These are phyloP conservation scores for Cyclanthera cordifolia DNA, from an alignment of 306 rosid genomes.

Conservation along the genomic window DNA sequence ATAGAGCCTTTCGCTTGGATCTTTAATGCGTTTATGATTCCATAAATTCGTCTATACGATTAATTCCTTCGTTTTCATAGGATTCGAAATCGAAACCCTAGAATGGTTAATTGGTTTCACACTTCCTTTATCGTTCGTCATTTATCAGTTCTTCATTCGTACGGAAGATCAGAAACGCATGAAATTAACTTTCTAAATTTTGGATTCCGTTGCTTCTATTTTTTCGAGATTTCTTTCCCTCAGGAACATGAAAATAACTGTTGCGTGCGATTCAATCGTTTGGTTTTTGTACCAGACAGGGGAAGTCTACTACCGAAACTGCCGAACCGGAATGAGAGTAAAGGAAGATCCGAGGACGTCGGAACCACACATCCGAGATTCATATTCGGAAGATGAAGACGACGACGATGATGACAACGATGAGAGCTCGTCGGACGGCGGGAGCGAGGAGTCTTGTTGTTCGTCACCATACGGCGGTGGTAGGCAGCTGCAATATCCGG, in stretches of 20 bases:
- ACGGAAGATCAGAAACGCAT: not conserved
- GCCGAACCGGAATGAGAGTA: slow-evolving; percentile 92
- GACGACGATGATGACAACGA: slow-evolving; percentile 35
- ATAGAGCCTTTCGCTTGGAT: not conserved
- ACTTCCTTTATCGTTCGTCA: slow-evolving; percentile 1
- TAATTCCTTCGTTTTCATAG: not conserved
- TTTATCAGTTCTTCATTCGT: not conserved
- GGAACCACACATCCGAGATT: slow-evolving; percentile 23
- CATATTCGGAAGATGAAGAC: no score
- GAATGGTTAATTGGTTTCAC: not conserved
- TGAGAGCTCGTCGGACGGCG: slow-evolving; percentile 38
- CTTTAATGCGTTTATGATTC: not conserved
- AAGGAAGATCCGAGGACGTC: slow-evolving; percentile 71
- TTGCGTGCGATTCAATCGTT: not conserved
- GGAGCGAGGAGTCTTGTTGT: slow-evolving; percentile 62
- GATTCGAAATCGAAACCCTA: slow-evolving; percentile 8
- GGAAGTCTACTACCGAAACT: slow-evolving; percentile 85
- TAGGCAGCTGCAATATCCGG: not conserved
- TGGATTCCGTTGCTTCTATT: not conserved
- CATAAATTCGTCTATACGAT: not conserved
- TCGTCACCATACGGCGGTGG: slow-evolving; percentile 38
- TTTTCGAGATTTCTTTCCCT: not conserved
- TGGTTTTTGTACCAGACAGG: slow-evolving; percentile 68
- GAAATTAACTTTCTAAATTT: not conserved
- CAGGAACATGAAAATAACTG: not conserved